Evolutionary conservation across 2,329 filamentous ascomycete species (phyloP).

Genomic region (Tolypocladium amazonense): DNA sequence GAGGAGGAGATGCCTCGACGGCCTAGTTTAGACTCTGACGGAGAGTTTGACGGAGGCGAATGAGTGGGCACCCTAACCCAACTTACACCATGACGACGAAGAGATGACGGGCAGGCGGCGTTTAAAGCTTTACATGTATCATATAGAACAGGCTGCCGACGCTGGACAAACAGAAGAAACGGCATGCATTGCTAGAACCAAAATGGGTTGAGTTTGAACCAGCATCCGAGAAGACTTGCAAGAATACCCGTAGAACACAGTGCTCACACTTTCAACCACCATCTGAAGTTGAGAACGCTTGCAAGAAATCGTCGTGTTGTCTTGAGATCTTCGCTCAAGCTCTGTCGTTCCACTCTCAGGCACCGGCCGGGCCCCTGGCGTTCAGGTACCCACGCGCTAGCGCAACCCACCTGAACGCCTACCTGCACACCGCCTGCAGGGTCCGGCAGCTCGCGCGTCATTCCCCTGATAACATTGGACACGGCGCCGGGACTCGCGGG

Average conservation of each 20-base stretch:
- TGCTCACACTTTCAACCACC: background rate
- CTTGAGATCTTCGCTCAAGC: background rate
- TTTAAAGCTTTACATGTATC: background rate
- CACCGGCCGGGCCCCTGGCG: background rate
- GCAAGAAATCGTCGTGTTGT: background rate
- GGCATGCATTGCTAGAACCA: background rate
- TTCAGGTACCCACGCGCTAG: background rate
- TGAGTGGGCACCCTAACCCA: too few relatives aligned
- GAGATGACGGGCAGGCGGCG: background rate
- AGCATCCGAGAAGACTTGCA: too few relatives aligned
- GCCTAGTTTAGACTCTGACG: constrained; percentile 2
- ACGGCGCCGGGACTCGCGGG: background rate
- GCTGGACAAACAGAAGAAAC: background rate
- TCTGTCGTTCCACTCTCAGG: background rate
- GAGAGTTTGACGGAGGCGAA: constrained; percentile 7
- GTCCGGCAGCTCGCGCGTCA: background rate
- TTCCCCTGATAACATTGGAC: background rate
- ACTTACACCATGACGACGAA: constrained; percentile 1
- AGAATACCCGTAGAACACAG: background rate
- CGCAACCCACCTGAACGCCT: background rate
- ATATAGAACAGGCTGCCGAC: background rate
- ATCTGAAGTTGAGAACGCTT: background rate
- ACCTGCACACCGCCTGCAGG: background rate
- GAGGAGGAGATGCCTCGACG: constrained; percentile 14
- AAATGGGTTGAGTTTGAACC: too few relatives aligned